Conservation (phyloP, 352 stramenopile species). For the Elongisporangium prolatum region DNA sequence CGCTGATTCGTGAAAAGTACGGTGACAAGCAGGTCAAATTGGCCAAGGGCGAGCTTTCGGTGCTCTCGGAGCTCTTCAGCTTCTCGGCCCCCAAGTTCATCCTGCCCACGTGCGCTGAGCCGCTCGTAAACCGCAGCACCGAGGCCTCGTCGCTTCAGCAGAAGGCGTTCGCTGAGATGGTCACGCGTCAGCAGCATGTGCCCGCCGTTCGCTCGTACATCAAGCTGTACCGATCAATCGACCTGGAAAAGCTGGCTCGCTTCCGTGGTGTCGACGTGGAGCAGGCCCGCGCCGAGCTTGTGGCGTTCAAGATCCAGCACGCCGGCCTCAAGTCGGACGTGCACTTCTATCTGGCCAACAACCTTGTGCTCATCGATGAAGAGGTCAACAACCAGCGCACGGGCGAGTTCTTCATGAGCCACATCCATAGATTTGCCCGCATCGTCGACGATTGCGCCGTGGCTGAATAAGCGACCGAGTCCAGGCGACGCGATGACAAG, state of each 20-base stretch:
- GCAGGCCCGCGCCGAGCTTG: constrained; percentile 65
- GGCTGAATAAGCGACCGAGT: constrained; percentile 25
- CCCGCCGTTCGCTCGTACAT: constrained; percentile 93
- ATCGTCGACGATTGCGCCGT: constrained; percentile 81
- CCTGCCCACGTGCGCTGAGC: constrained; percentile 35
- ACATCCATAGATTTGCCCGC: constrained; percentile 85
- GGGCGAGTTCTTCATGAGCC: constrained; percentile 87
- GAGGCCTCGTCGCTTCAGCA: constrained; percentile 74
- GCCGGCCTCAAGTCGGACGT: constrained; percentile 67
- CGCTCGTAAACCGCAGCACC: constrained; percentile 45
- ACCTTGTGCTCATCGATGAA: constrained; percentile 82
- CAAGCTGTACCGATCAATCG: constrained; percentile 96
- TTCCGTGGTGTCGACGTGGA: constrained; percentile 86
- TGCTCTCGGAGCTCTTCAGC: constrained; percentile 89
- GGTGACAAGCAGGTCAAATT: constrained; percentile 87
- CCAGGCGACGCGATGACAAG: background rate
- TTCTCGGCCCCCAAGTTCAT: constrained; percentile 96
- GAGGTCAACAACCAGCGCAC: constrained; percentile 82
- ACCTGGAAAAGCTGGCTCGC: constrained; percentile 90
- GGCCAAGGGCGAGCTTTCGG: constrained; percentile 73
- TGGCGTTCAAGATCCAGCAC: constrained; percentile 73
- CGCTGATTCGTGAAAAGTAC: constrained; percentile 93
- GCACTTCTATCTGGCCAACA: constrained; percentile 77
- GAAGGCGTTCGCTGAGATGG: constrained; percentile 89
- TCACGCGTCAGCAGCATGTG: constrained; percentile 82